Percentiles rank a stretch among this genome's conserved stretches.
Evolutionary conservation across 2,329 filamentous ascomycete species (phyloP).

Genomic region (Penicillium sp.): DNA sequence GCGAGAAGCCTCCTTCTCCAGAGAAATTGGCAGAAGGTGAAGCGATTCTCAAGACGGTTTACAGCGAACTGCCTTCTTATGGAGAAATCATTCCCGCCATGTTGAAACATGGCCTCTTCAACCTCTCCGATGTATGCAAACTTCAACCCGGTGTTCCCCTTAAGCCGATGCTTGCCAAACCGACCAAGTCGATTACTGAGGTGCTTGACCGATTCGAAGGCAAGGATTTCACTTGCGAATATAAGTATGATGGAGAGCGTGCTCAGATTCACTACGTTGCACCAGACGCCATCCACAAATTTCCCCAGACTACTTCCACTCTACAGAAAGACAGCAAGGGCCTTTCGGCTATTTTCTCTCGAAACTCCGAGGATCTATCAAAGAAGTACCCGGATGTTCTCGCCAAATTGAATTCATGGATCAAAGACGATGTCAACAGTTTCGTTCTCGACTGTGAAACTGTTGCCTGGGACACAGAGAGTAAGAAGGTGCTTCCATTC

Average conservation of each 20-base stretch:
- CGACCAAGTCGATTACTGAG: conserved; percentile 96
- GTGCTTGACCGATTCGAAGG: conserved; percentile 94
- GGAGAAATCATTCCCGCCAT: conserved; percentile 90
- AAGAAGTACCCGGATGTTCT: conserved; percentile 98
- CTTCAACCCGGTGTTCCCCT: conserved; percentile 87
- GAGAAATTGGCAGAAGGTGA: conserved; percentile 78
- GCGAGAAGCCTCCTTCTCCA: conserved; percentile 62
- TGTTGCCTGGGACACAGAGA: conserved; percentile 88
- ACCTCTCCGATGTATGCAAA: conserved; percentile 78
- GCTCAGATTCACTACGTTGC: conserved; percentile 98
- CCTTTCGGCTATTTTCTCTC: conserved; percentile 87
- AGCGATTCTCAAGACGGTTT: conserved; percentile 79
- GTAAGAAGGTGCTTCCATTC: conserved; percentile 95
- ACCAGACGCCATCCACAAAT: conserved; percentile 65
- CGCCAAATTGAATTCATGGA: conserved; percentile 78
- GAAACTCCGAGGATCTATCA: conserved; percentile 93
- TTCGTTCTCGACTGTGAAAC: conserved; percentile 99
- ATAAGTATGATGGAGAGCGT: conserved; percentile 96
- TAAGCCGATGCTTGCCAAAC: conserved; percentile 98
- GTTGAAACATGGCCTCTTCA: conserved; percentile 76
- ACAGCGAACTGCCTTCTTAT: conserved; percentile 90
- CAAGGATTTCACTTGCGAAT: conserved; percentile 95
- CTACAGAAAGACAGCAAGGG: conserved; percentile 63
- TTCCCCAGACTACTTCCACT: conserved; percentile 57
- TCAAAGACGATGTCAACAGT: conserved; percentile 81